phyloP scores from a whole-genome alignment of 192 early-diverging fungal genomes.

The Chytriomyces hyalinus region DNA sequence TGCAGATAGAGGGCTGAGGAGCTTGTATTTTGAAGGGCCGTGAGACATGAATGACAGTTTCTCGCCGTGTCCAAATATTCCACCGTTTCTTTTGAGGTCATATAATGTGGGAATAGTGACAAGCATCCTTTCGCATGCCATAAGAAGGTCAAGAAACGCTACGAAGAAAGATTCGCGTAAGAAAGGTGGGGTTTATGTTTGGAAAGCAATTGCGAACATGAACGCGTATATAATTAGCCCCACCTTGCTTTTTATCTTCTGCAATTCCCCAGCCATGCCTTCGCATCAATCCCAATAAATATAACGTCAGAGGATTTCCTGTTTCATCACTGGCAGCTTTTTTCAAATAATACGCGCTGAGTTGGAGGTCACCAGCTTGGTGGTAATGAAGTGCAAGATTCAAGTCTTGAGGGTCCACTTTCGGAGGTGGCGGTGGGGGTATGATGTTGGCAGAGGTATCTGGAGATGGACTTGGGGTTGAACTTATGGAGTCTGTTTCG shows the following conservation, averaged over 20 bases:
- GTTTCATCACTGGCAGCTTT: constrained; percentile 15
- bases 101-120: constrained; percentile 9
- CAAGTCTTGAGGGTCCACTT: constrained; percentile 21
- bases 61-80: too few relatives aligned
- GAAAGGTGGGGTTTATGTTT: neutral
- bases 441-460: neutral
- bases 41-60: too few relatives aligned
- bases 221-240: neutral
- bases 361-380: constrained; percentile 18
- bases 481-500: too few relatives aligned
- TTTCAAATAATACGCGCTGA: constrained; percentile 35
- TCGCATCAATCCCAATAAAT: constrained; percentile 38
- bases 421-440: constrained; percentile 24
- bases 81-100: neutral
- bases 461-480: too few relatives aligned
- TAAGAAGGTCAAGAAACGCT: constrained; percentile 25
- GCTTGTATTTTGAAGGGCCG: too few relatives aligned
- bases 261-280: constrained; percentile 43
- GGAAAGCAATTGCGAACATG: neutral
- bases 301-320: constrained; percentile 34
- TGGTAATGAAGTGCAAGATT: constrained; percentile 43
- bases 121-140: constrained; percentile 8
- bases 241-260: constrained; percentile 22
- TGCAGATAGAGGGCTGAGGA: too few relatives aligned
- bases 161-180: neutral